phyloP scores from a whole-genome alignment of 1,284 basidiomycete species.

The Cystobasidiaceae sp. region DNA sequence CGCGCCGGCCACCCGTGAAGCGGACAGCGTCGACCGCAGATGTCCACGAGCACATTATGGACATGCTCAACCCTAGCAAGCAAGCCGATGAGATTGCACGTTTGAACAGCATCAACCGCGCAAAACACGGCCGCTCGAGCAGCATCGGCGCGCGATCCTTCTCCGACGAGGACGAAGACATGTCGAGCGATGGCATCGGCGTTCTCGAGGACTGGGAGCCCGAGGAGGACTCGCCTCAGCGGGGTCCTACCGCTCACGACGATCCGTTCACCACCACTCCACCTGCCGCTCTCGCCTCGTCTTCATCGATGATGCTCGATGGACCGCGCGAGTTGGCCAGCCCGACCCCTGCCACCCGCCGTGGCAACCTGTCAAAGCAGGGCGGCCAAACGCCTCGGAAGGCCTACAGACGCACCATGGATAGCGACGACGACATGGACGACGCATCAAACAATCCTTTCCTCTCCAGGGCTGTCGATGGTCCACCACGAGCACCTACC shows the following conservation, averaged over 20 bases:
- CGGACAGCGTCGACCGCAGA: slow-evolving; percentile 24
- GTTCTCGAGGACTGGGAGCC: slow-evolving; percentile 21
- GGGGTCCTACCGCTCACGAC: no score
- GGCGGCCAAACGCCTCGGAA: neutral
- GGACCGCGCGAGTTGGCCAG: neutral
- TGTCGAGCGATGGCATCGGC: slow-evolving; percentile 15
- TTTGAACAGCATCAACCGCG: neutral
- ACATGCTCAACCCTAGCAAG: slow-evolving; percentile 20
- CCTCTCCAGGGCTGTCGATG: neutral
- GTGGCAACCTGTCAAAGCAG: neutral
- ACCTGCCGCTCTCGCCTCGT: neutral
- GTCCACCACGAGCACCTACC: neutral
- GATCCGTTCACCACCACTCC: neutral
- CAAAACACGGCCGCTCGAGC: slow-evolving; percentile 6
- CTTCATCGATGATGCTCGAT: slow-evolving; percentile 11
- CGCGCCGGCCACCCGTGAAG: slow-evolving; percentile 1
- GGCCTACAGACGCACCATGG: neutral
- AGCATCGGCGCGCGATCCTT: neutral
- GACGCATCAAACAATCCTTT: slow-evolving; percentile 29
- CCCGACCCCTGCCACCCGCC: slow-evolving; percentile 3
- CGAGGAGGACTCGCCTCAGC: slow-evolving; percentile 12
- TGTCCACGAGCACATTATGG: slow-evolving; percentile 26
- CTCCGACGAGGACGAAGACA: neutral
- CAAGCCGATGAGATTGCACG: slow-evolving; percentile 10
- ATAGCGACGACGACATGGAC: slow-evolving; percentile 23